Conservation (phyloP, 805 yeast genomes). For the Wickerhamiella parazyma region DNA sequence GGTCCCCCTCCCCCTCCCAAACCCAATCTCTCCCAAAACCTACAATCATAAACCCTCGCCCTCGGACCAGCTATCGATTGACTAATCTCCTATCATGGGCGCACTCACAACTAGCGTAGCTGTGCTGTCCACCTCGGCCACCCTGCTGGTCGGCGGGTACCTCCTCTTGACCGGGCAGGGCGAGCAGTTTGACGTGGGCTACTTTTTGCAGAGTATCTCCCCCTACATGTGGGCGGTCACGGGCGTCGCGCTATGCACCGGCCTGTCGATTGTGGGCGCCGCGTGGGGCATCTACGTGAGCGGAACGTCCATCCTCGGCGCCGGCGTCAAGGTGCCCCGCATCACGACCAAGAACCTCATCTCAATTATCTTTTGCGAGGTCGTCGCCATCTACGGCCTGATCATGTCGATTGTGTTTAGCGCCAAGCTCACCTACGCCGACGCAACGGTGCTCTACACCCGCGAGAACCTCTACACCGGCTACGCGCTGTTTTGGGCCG, state of each 20-base stretch:
- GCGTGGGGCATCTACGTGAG: conserved; percentile 99
- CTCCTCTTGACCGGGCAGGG: conserved; percentile 80
- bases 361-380: conserved; percentile 96
- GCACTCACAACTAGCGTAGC: conserved; percentile 6
- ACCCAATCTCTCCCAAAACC: too few species aligned
- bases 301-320: conserved; percentile 89
- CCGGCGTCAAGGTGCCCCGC: conserved; percentile 95
- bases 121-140: conserved; percentile 12
- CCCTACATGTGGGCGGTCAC: conserved; percentile 95
- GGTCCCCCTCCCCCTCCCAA: too few species aligned
- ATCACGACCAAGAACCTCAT: conserved; percentile 94
- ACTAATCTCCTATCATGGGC: conserved; percentile 6
- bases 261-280: conserved; percentile 90
- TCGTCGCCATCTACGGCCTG: conserved; percentile 94
- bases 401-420: conserved; percentile 96
- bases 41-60: too few species aligned
- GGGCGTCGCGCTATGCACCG: conserved; percentile 85
- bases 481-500: conserved; percentile 94
- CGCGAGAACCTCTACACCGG: conserved; percentile 87
- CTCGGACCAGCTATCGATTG: not conserved
- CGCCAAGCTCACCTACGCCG: conserved; percentile 61
- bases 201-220: conserved; percentile 67
- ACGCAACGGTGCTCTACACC: conserved; percentile 49
- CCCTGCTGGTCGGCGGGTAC: conserved; percentile 16
- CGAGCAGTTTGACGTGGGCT: conserved; percentile 82